Evolutionary conservation across 2,329 filamentous ascomycete genomes (phyloP).

Genomic region (Cladosporium sp.): DNA sequence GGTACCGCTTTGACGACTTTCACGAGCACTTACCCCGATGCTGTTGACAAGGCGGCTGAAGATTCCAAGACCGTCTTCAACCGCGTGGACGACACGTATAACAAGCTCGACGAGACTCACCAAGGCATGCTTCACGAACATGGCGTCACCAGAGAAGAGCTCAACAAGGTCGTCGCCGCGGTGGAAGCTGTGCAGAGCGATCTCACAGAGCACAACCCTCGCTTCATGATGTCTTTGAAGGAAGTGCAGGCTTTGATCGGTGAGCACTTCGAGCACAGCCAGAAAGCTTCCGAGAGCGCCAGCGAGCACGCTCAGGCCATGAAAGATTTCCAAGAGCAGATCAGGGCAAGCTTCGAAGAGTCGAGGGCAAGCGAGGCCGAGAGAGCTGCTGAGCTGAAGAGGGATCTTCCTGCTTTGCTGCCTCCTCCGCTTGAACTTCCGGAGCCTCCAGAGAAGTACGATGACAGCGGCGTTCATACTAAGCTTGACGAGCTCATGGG

Average conservation of each 20-base stretch:
- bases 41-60: constrained; percentile 80
- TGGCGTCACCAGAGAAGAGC: constrained; percentile 73
- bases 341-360: constrained; percentile 40
- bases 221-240: constrained; percentile 80
- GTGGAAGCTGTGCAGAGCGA: constrained; percentile 75
- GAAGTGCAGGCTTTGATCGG: constrained; percentile 80
- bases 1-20: constrained; percentile 55
- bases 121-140: constrained; percentile 73
- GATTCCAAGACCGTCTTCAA: constrained; percentile 83
- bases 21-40: constrained; percentile 59
- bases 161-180: constrained; percentile 67
- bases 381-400: constrained; percentile 40
- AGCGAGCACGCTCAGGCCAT: constrained; percentile 39
- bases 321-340: constrained; percentile 40
- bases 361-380: constrained; percentile 37
- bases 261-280: constrained; percentile 85
- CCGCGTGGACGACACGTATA: constrained; percentile 73
- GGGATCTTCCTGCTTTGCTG: constrained; percentile 42
- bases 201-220: constrained; percentile 78
- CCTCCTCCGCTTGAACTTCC: constrained; percentile 33
- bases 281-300: constrained; percentile 45
- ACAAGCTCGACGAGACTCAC: constrained; percentile 71
- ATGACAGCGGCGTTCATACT: constrained; percentile 48
- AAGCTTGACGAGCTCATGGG: constrained; percentile 54
- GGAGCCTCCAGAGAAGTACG: constrained; percentile 49